Evolutionary conservation across 768 basidiomycete species (phyloP).

Genomic region (Trametes cinnabarina): DNA sequence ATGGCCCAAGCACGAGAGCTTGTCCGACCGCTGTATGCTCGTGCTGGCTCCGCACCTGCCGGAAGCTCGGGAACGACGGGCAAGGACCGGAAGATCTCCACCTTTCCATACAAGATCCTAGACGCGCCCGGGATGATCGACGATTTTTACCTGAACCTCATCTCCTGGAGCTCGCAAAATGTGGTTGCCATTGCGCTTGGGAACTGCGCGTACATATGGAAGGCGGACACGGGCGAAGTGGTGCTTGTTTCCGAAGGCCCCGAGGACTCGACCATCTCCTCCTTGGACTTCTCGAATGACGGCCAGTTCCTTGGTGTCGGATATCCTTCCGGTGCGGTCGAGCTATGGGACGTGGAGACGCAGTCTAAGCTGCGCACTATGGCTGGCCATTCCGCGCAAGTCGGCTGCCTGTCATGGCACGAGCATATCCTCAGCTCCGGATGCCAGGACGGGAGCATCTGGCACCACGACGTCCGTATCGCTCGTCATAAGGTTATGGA

Average conservation of each 20-base stretch:
- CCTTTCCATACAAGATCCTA: conserved; percentile 87
- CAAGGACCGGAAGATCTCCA: conserved; percentile 80
- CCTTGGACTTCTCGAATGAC: conserved; percentile 77
- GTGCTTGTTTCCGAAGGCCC: conserved; percentile 71
- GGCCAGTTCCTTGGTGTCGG: conserved; percentile 83
- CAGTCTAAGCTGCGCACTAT: conserved; percentile 86
- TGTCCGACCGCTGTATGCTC: conserved; percentile 72
- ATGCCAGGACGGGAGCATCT: conserved; percentile 91
- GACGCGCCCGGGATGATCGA: conserved; percentile 93
- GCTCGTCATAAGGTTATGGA: conserved; percentile 83
- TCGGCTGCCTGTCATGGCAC: conserved; percentile 86
- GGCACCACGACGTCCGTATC: conserved; percentile 93
- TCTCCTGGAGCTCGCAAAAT: conserved; percentile 87
- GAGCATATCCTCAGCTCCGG: conserved; percentile 84
- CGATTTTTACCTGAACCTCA: conserved; percentile 95
- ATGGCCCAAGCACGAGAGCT: conserved; percentile 76
- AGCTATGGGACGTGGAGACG: conserved; percentile 90
- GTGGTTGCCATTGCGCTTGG: conserved; percentile 88
- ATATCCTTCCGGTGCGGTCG: conserved; percentile 77
- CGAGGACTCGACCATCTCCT: conserved; percentile 71
- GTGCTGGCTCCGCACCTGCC: conserved; percentile 58
- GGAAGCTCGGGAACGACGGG: conserved; percentile 58
- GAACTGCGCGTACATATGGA: conserved; percentile 89
- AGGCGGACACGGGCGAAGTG: conserved; percentile 86
- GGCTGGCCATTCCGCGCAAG: conserved; percentile 79